Percentiles rank a stretch among this genome's conserved stretches.
phyloP scores from a whole-genome alignment of 805 yeast genomes.

The Clavispora vitiphila region DNA sequence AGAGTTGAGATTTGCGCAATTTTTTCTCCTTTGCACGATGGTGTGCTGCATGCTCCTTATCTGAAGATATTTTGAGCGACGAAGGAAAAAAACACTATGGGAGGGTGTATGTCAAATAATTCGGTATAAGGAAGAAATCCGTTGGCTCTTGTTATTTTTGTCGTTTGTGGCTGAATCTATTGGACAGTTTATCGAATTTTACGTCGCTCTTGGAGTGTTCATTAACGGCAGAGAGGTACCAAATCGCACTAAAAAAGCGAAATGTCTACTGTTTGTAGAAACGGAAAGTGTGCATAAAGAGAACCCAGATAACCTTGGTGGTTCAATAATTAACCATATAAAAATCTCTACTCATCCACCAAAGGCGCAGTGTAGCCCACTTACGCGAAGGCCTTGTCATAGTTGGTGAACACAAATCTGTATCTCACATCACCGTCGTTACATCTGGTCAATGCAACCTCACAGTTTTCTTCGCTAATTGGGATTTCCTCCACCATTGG shows the following conservation, averaged over 20 bases:
- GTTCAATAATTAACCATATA: neutral
- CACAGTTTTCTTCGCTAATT: conserved; percentile 47
- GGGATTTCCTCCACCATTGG: conserved; percentile 63
- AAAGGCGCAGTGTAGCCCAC: neutral
- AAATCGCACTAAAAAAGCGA: neutral
- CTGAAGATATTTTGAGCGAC: too few species aligned
- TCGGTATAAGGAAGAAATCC: too few species aligned
- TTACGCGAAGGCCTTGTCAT: conserved; percentile 39
- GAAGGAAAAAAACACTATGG: neutral
- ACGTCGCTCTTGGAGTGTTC: too few species aligned
- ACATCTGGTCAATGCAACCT: conserved; percentile 51
- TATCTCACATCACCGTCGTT: conserved; percentile 55
- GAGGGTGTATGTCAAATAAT: too few species aligned
- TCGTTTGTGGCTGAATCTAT: too few species aligned
- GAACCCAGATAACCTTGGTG: neutral
- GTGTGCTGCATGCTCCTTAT: neutral
- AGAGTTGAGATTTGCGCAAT: neutral
- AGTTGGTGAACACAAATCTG: conserved; percentile 58
- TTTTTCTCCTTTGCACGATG: neutral
- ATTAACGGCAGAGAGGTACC: neutral
- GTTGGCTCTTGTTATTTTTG: too few species aligned
- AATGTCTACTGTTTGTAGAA: neutral
- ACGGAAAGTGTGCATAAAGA: neutral
- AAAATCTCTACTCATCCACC: neutral
- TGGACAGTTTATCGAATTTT: too few species aligned